Evolutionary conservation across 306 rosid species (phyloP), one percentile per base, ranked within the genome.

Genomic region (Morella rubra): DNA sequence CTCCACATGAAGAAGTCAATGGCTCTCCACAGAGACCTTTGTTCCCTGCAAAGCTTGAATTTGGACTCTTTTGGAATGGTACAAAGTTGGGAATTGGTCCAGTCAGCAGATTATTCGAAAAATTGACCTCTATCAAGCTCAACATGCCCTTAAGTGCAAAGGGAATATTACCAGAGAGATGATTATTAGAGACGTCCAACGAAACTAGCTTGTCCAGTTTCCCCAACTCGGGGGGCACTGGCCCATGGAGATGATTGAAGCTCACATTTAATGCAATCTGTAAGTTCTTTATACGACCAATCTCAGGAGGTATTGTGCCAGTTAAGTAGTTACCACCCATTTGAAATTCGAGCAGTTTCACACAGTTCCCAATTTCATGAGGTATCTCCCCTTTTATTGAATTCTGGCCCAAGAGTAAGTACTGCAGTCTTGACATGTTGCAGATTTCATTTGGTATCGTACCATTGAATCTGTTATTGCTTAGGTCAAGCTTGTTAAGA

Each of bases 51-150:
- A 92, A 96, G 65, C 99, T 91, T 56, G 97, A 86, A 85, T 83
- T 91, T 66, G 89, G 91, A 82, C 98, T 91, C 81, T 92, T 96
- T 77, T 96, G 98, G 82, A 96, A 96, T 46, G 99, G 99, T 19
- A 83, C 91, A 37, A 96, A 96, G 61, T 81, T 60, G 7, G 99
- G 99, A 12, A 92, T 89, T 2, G 92, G 89, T 40, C 99, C 98
- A 45, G 80, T 85, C 73, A 96, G 83, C 68, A 88, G 84, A 82
- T 96, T 92, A 81, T 92, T 92, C 20, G 99, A 96, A 77, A 96
- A 96, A 87, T 96, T 91, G 59, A 96, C 98, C 87, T 96, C 99
- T 74, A 96, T 92, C 89, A 96, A 85, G 85, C 99, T 96, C 89
- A 96, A 62, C 99, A 96, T 88, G 70, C 99, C 99, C 86, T 87